Conservation (phyloP, 768 basidiomycete species). For the Boletus rubescentipes region DNA sequence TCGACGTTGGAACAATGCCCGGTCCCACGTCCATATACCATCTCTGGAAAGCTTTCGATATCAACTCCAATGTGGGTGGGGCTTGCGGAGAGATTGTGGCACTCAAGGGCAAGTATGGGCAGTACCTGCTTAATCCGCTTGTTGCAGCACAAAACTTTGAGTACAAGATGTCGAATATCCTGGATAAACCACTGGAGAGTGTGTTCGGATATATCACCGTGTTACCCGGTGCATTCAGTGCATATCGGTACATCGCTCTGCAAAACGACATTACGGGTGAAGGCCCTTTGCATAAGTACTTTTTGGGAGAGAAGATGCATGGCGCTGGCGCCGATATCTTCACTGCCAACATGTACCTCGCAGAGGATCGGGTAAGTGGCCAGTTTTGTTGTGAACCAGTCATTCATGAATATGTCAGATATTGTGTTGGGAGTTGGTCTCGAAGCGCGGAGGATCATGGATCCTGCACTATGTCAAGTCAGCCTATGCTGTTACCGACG, state of each 20-base stretch:
- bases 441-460: constrained; percentile 90
- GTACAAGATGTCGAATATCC: constrained; percentile 92
- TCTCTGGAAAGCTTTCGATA: constrained; percentile 93
- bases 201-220: constrained; percentile 96
- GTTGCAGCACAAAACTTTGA: constrained; percentile 94
- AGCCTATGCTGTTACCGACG: constrained; percentile 89
- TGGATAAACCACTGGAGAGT: constrained; percentile 88
- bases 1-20: constrained; percentile 86
- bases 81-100: constrained; percentile 97
- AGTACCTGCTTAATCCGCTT: constrained; percentile 78
- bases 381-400: not conserved
- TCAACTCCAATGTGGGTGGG: constrained; percentile 87
- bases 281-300: constrained; percentile 93
- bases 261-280: constrained; percentile 83
- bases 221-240: constrained; percentile 89
- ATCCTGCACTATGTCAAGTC: constrained; percentile 95
- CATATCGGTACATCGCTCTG: constrained; percentile 87
- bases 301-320: constrained; percentile 94
- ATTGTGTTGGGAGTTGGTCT: constrained; percentile 95
- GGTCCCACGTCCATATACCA: constrained; percentile 89
- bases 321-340: constrained; percentile 88
- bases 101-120: constrained; percentile 80
- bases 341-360: constrained; percentile 95
- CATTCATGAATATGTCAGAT: constrained; percentile 50
- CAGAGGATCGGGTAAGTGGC: constrained; percentile 71